phyloP scores from a whole-genome alignment of 1,284 basidiomycete species.

The Volvariella surrecta region DNA sequence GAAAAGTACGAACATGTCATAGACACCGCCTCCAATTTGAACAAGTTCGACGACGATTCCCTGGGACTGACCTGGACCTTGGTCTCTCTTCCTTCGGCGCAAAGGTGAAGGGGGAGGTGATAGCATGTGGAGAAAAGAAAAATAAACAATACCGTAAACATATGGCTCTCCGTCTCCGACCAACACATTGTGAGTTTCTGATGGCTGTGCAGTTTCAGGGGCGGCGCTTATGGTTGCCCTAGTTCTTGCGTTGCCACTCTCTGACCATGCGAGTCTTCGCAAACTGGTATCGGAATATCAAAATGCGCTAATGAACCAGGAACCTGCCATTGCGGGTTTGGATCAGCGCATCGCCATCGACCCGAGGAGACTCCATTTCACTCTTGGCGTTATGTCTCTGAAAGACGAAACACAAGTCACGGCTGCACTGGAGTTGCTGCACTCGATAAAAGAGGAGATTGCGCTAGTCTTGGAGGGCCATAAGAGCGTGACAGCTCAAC shows the following conservation, averaged over 20 bases:
- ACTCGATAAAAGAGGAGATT: constrained; percentile 27
- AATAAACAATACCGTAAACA: too few relatives aligned
- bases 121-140: too few relatives aligned
- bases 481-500: constrained; percentile 31
- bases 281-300: constrained; percentile 36
- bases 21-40: constrained; percentile 38
- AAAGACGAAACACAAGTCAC: constrained; percentile 29
- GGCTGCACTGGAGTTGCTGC: constrained; percentile 38
- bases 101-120: too few relatives aligned
- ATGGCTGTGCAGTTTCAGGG: not conserved
- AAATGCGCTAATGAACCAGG: constrained; percentile 22
- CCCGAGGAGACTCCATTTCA: constrained; percentile 57
- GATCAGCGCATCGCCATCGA: constrained; percentile 51
- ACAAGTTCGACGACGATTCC: constrained; percentile 47
- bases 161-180: too few relatives aligned
- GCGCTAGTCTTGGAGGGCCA: constrained; percentile 16
- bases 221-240: not conserved
- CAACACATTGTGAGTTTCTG: constrained; percentile 20
- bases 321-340: constrained; percentile 41
- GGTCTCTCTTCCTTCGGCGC: constrained; percentile 10
- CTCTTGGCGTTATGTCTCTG: constrained; percentile 63
- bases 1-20: constrained; percentile 41
- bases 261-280: constrained; percentile 40
- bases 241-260: constrained; percentile 41
- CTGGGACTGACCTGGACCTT: constrained; percentile 29